Evolutionary conservation across 352 stramenopile genomes (phyloP).

Genomic region (Phytophthora constricta): DNA sequence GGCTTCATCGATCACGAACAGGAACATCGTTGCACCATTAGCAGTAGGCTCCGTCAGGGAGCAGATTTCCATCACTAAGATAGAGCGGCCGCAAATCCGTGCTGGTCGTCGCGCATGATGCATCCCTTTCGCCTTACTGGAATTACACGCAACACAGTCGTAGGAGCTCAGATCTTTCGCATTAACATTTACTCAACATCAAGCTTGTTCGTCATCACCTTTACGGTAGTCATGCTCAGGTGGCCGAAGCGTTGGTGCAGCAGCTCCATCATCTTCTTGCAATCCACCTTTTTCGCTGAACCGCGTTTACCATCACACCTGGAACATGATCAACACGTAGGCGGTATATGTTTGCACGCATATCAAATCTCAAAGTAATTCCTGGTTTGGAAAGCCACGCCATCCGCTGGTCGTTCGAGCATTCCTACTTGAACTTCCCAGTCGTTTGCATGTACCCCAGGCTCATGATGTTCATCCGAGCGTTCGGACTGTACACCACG

Average conservation of each 20-base stretch:
- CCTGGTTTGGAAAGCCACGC: slow-evolving; percentile 6
- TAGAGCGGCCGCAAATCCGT: background rate
- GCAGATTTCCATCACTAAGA: slow-evolving; percentile 11
- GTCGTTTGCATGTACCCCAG: slow-evolving; percentile 5
- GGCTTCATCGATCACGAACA: slow-evolving; percentile 19
- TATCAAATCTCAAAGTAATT: slow-evolving; percentile 1
- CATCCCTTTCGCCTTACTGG: slow-evolving; percentile 1
- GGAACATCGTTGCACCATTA: slow-evolving; percentile 3
- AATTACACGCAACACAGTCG: slow-evolving; percentile 9
- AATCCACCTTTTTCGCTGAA: background rate
- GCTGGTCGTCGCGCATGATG: background rate
- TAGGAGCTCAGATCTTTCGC: slow-evolving; percentile 4
- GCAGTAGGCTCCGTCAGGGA: too few species aligned
- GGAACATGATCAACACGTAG: background rate
- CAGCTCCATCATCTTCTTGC: background rate
- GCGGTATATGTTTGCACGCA: background rate
- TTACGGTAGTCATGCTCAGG: slow-evolving; percentile 2
- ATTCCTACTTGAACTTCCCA: background rate
- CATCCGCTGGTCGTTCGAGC: background rate
- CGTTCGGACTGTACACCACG: slow-evolving; percentile 5
- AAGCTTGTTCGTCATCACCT: background rate
- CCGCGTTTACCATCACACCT: background rate
- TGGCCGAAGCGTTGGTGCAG: slow-evolving; percentile 9
- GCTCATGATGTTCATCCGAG: slow-evolving; percentile 6
- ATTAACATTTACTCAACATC: slow-evolving; percentile 10